Conservation (phyloP, 2,329 filamentous ascomycete species). For the Fusarium newnesense region DNA sequence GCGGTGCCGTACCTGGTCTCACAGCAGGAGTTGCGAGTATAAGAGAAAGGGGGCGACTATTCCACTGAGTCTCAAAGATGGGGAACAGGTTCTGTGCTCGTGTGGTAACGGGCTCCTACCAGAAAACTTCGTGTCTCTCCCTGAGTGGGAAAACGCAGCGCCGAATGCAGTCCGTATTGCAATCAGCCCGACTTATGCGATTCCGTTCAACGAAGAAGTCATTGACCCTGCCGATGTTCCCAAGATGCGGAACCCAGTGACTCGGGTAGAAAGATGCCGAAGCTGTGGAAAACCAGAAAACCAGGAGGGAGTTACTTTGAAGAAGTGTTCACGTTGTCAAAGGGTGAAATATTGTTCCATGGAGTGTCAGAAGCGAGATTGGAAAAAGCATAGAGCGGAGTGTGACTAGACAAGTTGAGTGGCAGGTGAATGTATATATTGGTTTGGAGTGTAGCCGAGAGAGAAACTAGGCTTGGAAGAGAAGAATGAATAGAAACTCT, state of each 20-base stretch:
- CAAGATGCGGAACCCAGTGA: background rate
- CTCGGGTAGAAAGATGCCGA: constrained; percentile 46
- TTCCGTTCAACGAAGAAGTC: constrained; percentile 55
- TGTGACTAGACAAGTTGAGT: constrained; percentile 45
- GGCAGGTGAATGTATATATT: background rate
- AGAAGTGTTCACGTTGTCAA: constrained; percentile 58
- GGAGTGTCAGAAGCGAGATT: constrained; percentile 65
- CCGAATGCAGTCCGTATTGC: constrained; percentile 63
- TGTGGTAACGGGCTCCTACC: constrained; percentile 59
- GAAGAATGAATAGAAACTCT: background rate
- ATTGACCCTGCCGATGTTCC: constrained; percentile 43
- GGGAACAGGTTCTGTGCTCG: constrained; percentile 54
- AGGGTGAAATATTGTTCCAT: constrained; percentile 60
- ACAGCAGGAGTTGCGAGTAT: constrained; percentile 57
- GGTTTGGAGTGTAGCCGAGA: background rate
- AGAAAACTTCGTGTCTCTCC: constrained; percentile 51
- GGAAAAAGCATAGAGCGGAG: constrained; percentile 61
- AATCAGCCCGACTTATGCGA: constrained; percentile 65
- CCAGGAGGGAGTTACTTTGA: constrained; percentile 47
- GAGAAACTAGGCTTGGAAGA: background rate
- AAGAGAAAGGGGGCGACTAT: constrained; percentile 46
- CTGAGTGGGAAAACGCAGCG: constrained; percentile 55
- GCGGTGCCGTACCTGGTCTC: constrained; percentile 60
- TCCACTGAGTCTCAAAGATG: constrained; percentile 52
- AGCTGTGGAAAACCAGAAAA: constrained; percentile 51